Evolutionary conservation across 441 rosid genomes (phyloP), one percentile per base, ranked within the genome.

Genomic region (Biscutella laevigata): DNA sequence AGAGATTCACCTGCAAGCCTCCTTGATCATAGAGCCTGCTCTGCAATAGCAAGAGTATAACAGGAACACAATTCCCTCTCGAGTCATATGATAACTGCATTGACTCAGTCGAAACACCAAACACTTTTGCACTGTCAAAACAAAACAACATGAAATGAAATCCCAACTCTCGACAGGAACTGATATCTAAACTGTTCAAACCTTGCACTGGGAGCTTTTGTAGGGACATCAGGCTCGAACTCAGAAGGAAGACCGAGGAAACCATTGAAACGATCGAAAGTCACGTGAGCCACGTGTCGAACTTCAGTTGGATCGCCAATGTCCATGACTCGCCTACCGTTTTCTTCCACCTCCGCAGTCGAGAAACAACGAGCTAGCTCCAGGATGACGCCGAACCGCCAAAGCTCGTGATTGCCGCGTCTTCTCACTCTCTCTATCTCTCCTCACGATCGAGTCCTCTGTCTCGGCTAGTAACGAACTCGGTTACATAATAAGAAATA

Each of bases 141-240:
- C n/a, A 35, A 60, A 37, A 48, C 14, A 36, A 28, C 4, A 16
- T 5, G 17, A 29, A 7, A 47, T 59, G 42, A 29, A 27, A 20
- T 17, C 4, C 10, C 8, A 9, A 22, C 8, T 40, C 39, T n/a
- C n/a, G n/a, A n/a, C n/a, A n/a, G n/a, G n/a, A n/a, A n/a, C n/a
- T n/a, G n/a, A n/a, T n/a, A n/a, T n/a, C n/a, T n/a, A n/a, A n/a
- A n/a, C n/a, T n/a, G n/a, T n/a, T n/a, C n/a, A n/a, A n/a, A 84
- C 96, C 95, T 84, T 40, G 96, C 90, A 77, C 96, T 87, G 7
- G 94, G 96, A 54, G 87, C 83, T 58, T 84, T 68, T 22, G 75
- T 71, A 16, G 86, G 80, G 28, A 87, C 88, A 54, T 84, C 96
- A 45, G 88, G 86, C 75, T 87, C 96, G 15, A 87, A 77, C 79